phyloP scores from a whole-genome alignment of 106 monocot species.

The Dactylorhiza incarnata region DNA sequence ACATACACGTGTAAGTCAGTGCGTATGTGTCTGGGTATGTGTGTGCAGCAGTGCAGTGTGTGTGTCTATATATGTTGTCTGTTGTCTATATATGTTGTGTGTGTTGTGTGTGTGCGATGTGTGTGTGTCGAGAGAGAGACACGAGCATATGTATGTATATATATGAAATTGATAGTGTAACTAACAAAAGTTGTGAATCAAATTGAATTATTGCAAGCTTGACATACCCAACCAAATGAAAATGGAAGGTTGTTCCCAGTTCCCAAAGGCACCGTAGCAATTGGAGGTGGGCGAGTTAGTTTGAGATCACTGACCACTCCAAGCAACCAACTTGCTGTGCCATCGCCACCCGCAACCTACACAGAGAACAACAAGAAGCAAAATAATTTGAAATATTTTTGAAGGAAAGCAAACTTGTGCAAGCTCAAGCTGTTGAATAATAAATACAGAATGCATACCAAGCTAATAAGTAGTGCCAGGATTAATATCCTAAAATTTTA shows the following conservation, averaged over 20 bases:
- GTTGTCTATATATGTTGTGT: too few species aligned
- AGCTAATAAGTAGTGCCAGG: background rate
- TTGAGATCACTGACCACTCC: slow-evolving; percentile 95
- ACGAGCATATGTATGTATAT: too few species aligned
- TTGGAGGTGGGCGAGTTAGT: slow-evolving; percentile 63
- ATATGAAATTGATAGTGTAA: too few species aligned
- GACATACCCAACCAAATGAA: slow-evolving; percentile 96
- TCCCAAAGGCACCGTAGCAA: slow-evolving; percentile 89
- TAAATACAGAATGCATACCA: background rate
- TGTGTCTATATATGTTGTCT: too few species aligned
- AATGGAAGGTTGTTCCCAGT: slow-evolving; percentile 97
- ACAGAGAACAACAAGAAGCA: background rate
- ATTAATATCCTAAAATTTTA: slow-evolving; percentile 4
- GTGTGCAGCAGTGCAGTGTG: too few species aligned
- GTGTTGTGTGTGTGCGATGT: too few species aligned
- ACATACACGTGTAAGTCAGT: too few species aligned
- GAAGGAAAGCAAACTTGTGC: background rate
- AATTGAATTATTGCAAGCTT: slow-evolving; percentile 1
- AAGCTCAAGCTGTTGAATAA: background rate
- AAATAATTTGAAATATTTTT: background rate
- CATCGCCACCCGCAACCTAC: slow-evolving; percentile 98
- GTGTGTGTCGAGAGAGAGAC: too few species aligned
- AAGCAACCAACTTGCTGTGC: slow-evolving; percentile 93
- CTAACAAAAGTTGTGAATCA: background rate
- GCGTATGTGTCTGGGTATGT: too few species aligned